These are phyloP conservation scores for Choanephora cucurbitarum DNA, from an alignment of 371 early-diverging fungal species.

Conservation along the genomic window DNA sequence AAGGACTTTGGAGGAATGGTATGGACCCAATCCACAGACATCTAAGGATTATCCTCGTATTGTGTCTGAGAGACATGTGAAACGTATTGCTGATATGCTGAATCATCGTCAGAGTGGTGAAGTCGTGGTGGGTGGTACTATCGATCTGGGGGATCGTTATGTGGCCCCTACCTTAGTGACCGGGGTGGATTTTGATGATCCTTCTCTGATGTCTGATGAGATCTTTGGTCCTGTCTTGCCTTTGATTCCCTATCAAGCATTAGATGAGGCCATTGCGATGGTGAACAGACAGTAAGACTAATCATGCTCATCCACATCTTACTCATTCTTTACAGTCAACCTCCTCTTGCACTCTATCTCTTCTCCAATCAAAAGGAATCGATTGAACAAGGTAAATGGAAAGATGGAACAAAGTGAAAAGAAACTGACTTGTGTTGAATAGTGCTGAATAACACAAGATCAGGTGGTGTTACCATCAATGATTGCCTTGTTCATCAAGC, in stretches of 20 bases:
- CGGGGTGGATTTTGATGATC: constrained; percentile 25
- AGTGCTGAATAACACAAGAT: constrained; percentile 64
- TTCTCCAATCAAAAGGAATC: constrained; percentile 50
- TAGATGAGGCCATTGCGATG: constrained; percentile 74
- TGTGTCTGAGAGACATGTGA: constrained; percentile 70
- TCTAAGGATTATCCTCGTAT: constrained; percentile 70
- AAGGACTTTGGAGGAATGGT: constrained; percentile 53
- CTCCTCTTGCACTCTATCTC: constrained; percentile 77
- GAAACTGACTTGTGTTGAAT: neutral
- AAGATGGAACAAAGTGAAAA: no score
- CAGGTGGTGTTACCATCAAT: constrained; percentile 82
- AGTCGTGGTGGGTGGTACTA: constrained; percentile 49
- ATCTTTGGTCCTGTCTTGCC: constrained; percentile 91
- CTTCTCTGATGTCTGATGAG: constrained; percentile 47
- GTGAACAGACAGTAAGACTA: constrained; percentile 51
- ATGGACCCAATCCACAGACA: constrained; percentile 51
- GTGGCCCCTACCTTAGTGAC: constrained; percentile 31
- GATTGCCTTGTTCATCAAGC: constrained; percentile 74
- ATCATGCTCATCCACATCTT: neutral
- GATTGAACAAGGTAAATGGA: constrained; percentile 26
- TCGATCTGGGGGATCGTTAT: constrained; percentile 24
- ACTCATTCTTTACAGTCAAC: constrained; percentile 30
- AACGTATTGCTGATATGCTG: constrained; percentile 67
- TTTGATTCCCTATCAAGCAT: constrained; percentile 65
- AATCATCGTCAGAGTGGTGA: constrained; percentile 53